phyloP scores from a whole-genome alignment of 768 basidiomycete species.

The Leccinum truebloodii region DNA sequence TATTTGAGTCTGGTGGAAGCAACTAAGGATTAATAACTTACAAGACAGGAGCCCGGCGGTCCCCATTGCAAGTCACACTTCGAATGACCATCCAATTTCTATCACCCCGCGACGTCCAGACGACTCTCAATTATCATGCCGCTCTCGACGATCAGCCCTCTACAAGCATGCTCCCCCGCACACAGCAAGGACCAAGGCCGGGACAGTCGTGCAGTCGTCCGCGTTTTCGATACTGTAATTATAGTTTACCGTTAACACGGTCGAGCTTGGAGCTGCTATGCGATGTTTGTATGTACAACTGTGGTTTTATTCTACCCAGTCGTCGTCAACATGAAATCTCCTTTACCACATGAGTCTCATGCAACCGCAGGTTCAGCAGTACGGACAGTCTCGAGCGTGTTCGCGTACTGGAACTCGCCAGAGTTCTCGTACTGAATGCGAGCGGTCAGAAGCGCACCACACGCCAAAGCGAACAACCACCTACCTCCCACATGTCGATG shows the following conservation, averaged over 20 bases:
- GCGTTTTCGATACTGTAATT: neutral
- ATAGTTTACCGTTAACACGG: neutral
- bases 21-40: neutral
- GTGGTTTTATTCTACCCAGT: neutral
- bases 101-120: constrained; percentile 36
- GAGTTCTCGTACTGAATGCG: constrained; percentile 72
- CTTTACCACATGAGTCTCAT: constrained; percentile 8
- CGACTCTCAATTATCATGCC: constrained; percentile 39
- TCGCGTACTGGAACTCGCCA: constrained; percentile 76
- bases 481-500: constrained; percentile 95
- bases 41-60: constrained; percentile 1
- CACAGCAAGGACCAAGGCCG: constrained; percentile 25
- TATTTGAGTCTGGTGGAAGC: too few relatives aligned
- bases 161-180: constrained; percentile 37
- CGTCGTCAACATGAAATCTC: neutral
- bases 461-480: constrained; percentile 21
- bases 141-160: constrained; percentile 30
- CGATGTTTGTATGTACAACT: neutral
- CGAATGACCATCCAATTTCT: constrained; percentile 25
- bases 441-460: constrained; percentile 2
- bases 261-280: neutral
- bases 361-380: constrained; percentile 13
- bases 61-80: neutral
- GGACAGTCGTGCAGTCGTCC: constrained; percentile 15
- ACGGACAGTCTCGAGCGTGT: constrained; percentile 39